These are phyloP conservation scores for Neospermospora avenae DNA, from an alignment of 2,329 filamentous ascomycete genomes.

Conservation along the genomic window DNA sequence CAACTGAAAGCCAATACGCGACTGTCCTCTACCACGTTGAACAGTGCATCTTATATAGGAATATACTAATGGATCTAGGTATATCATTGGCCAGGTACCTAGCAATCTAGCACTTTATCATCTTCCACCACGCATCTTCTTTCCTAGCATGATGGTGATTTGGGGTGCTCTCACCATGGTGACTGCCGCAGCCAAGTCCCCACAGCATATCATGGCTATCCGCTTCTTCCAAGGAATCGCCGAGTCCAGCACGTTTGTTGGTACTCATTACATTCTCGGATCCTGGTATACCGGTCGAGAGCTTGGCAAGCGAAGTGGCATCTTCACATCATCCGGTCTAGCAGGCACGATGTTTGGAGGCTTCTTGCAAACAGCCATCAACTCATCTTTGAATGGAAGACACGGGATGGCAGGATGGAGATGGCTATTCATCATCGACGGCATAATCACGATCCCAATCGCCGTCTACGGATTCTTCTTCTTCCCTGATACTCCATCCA, in stretches of 20 bases:
- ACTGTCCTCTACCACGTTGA: too few relatives aligned
- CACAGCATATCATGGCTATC: constrained; percentile 56
- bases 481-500: constrained; percentile 44
- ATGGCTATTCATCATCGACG: constrained; percentile 52
- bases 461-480: constrained; percentile 51
- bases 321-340: constrained; percentile 58
- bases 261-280: constrained; percentile 57
- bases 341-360: constrained; percentile 61
- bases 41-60: too few relatives aligned
- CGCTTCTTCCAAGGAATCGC: constrained; percentile 54
- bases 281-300: constrained; percentile 60
- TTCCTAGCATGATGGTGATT: constrained; percentile 59
- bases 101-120: constrained; percentile 62
- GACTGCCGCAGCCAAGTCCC: constrained; percentile 50
- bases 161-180: constrained; percentile 64
- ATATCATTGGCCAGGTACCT: constrained; percentile 56
- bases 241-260: constrained; percentile 55
- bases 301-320: constrained; percentile 57
- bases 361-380: constrained; percentile 51
- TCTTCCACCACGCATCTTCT: constrained; percentile 60
- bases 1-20: too few relatives aligned
- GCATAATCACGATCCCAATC: constrained; percentile 53
- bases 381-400: constrained; percentile 36
- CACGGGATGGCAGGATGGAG: constrained; percentile 50
- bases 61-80: constrained; percentile 30